phyloP scores from a whole-genome alignment of 1,139 yeast species.

The Scheffersomyces illinoinensis region DNA sequence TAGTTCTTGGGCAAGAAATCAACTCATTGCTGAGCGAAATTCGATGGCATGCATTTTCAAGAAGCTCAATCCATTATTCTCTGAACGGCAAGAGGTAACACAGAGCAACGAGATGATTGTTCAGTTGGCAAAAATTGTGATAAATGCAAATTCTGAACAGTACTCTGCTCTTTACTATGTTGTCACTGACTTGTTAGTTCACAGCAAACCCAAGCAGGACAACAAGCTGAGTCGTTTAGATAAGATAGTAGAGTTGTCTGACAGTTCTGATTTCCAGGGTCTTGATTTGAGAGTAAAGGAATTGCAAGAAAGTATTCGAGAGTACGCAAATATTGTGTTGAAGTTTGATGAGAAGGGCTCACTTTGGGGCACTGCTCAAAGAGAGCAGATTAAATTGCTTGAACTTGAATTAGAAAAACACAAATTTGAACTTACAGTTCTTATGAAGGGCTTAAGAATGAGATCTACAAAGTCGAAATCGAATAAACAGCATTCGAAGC shows the following conservation, averaged over 20 bases:
- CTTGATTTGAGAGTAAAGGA: constrained; percentile 52
- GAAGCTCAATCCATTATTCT: constrained; percentile 65
- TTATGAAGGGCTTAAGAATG: constrained; percentile 66
- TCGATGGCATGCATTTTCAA: constrained; percentile 63
- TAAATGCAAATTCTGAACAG: constrained; percentile 73
- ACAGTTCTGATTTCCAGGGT: constrained; percentile 59
- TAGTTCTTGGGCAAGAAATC: constrained; percentile 52
- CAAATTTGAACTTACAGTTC: constrained; percentile 58
- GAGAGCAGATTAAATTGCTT: constrained; percentile 35
- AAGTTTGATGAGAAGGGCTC: constrained; percentile 37
- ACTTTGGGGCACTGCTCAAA: constrained; percentile 23
- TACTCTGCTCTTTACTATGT: constrained; percentile 68
- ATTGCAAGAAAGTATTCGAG: constrained; percentile 58
- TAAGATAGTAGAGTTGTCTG: constrained; percentile 67
- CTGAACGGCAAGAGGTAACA: constrained; percentile 24
- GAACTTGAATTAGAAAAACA: constrained; percentile 61
- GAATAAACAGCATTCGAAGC: constrained; percentile 28
- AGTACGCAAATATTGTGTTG: constrained; percentile 44
- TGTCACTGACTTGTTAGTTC: constrained; percentile 63
- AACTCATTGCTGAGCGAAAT: constrained; percentile 63
- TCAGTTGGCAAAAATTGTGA: constrained; percentile 68
- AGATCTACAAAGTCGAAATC: constrained; percentile 39
- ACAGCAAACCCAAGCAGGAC: constrained; percentile 62
- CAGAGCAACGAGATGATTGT: constrained; percentile 41
- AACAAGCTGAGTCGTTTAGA: constrained; percentile 60